Base-by-base conservation (phyloP, 2,329 filamentous ascomycete genomes). In the Colletotrichum costaricense region DNA sequence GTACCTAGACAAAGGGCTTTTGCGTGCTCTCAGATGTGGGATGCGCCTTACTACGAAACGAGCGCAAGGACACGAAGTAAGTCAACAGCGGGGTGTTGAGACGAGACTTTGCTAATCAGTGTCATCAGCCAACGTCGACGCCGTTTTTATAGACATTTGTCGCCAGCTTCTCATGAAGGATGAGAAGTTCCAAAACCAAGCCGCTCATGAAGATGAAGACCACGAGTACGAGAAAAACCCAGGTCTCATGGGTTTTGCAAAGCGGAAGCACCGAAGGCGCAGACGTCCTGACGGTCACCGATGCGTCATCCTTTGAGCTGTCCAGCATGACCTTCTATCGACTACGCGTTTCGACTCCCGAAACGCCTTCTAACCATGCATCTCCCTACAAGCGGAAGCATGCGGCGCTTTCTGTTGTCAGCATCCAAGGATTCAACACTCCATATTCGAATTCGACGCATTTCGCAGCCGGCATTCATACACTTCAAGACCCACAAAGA, bases 11-110 rank as follows among this genome's bases (percentile, higher is more conserved):
- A 93, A 74, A 92, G 92, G 77, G 95, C 94, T 5, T 97, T 97
- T 80, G 89, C 93, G 38, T 89, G 97, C 75, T 95, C 94, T n/a
- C 94, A 97, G 80, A 90, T 89, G 79, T 98, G 95, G 95, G 93
- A 93, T 24, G 94, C 94, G 46, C 95, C 95, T 0, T 98, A 97
- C 82, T 98, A 97, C 80, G 95, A 98, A 84, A 93, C 95, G 46
- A 96, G 93, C 75, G 95, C 95, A 63, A 88, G 95, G 75, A 92
- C 94, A 77, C 88, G 93, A 79, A 94, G 80, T 94, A 80, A 80
- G 88, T 82, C 72, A 24, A 46, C 16, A 14, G 16, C 52, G 19
- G 24, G 35, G 26, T 28, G 30, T 19, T 16, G 28, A 19, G 28
- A 7, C 6, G 24, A 28, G 8, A 54, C 52, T 11, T 42, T 59